A percentile compares a stretch with the other conserved stretches of the same genome.
Conservation (phyloP, 2,329 filamentous ascomycete species). For the Cladosporium sp. region DNA sequence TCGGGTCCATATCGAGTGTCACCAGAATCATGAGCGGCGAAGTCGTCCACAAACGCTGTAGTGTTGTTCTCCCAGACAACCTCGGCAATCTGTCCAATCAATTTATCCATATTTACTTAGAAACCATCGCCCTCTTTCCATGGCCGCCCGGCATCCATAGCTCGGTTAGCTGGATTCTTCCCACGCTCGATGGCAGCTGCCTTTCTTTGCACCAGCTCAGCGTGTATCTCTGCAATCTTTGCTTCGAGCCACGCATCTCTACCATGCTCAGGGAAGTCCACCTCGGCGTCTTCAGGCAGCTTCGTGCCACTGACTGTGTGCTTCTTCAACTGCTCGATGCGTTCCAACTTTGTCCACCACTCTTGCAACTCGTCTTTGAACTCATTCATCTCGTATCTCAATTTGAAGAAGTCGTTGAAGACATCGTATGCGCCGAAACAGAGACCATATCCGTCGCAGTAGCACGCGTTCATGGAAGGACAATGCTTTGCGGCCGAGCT, state of each 20-base stretch:
- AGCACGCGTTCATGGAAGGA: slow-evolving; percentile 57
- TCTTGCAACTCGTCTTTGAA: slow-evolving; percentile 43
- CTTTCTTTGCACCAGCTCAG: slow-evolving; percentile 44
- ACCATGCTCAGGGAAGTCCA: slow-evolving; percentile 43
- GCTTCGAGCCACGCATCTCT: slow-evolving; percentile 45
- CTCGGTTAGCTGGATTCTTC: slow-evolving; percentile 52
- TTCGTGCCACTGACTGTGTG: slow-evolving; percentile 41
- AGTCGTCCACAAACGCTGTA: background rate
- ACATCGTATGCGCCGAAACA: slow-evolving; percentile 57
- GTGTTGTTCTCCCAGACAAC: background rate
- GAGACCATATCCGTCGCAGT: slow-evolving; percentile 64
- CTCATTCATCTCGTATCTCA: slow-evolving; percentile 45
- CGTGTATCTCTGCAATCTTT: slow-evolving; percentile 47
- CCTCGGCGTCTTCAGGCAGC: slow-evolving; percentile 37
- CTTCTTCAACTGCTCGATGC: slow-evolving; percentile 39
- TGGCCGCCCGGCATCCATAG: slow-evolving; percentile 52
- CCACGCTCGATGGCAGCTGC: slow-evolving; percentile 52
- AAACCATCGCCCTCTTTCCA: slow-evolving; percentile 59
- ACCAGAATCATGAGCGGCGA: background rate
- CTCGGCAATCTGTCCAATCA: background rate
- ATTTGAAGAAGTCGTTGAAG: slow-evolving; percentile 51
- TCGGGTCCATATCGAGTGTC: background rate
- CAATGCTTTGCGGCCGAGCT: slow-evolving; percentile 52
- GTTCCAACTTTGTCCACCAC: slow-evolving; percentile 44
- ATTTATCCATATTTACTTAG: background rate